Conservation (phyloP, 1,284 basidiomycete genomes). For the Phellinidium pouzarii region DNA sequence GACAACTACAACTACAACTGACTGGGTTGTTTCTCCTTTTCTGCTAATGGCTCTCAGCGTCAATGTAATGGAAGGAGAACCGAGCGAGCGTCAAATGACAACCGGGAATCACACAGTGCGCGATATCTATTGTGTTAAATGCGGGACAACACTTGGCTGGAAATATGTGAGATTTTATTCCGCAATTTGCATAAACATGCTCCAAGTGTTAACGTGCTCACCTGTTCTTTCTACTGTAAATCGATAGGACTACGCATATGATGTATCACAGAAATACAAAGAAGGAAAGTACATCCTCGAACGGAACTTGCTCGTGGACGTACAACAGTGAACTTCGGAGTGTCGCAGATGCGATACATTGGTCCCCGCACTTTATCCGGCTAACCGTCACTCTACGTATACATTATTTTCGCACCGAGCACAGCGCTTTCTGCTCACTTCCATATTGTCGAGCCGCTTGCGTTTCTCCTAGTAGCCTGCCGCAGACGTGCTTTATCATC, state of each 20-base stretch:
- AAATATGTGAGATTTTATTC: slow-evolving; percentile 76
- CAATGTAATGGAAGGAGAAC: slow-evolving; percentile 82
- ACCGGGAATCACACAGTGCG: slow-evolving; percentile 95
- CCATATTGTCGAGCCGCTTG: not conserved
- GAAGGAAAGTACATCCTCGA: slow-evolving; percentile 98
- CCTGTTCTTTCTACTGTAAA: slow-evolving; percentile 14
- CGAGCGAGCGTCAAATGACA: slow-evolving; percentile 91
- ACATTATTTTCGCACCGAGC: not conserved
- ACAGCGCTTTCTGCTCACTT: slow-evolving; percentile 6
- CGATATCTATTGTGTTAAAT: slow-evolving; percentile 91
- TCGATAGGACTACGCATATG: slow-evolving; percentile 83
- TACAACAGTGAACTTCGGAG: slow-evolving; percentile 42
- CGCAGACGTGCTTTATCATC: not conserved
- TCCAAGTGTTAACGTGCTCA: slow-evolving; percentile 1
- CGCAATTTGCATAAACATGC: not conserved
- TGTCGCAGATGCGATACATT: not conserved
- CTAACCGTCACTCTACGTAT: slow-evolving; percentile 8
- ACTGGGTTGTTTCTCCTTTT: slow-evolving; percentile 17
- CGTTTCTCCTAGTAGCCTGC: not conserved
- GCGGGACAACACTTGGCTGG: slow-evolving; percentile 84
- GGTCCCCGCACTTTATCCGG: slow-evolving; percentile 9
- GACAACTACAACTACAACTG: too few species aligned
- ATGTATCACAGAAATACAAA: slow-evolving; percentile 91
- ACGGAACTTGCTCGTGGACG: slow-evolving; percentile 79
- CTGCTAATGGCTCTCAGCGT: slow-evolving; percentile 46